Base-by-base conservation (phyloP, 2,329 filamentous ascomycete species). In the Zopfia rhizophila region DNA sequence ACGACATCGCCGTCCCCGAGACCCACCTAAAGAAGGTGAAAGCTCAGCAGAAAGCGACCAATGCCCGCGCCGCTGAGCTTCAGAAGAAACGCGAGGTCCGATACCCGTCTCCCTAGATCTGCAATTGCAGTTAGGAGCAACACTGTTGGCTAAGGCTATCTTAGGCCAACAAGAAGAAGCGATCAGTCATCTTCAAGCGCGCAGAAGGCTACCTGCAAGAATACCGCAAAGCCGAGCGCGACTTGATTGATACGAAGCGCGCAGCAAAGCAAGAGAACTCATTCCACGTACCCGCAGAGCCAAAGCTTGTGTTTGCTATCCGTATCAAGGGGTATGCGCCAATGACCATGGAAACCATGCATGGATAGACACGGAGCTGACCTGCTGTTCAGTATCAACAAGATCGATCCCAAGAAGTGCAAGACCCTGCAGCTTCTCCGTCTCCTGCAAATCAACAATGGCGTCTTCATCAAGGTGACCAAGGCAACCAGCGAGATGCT, bases 21-120 rank as follows among this genome's bases (percentile, higher is more conserved):
- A 97, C 94, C 72, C 89, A 97, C 74, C 89, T 99, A 78, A 99
- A 99, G 90, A 99, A 99, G 91, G 90, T 94, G 84, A 99, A 99
- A 92, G 90, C 86, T 78, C 91, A 97, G 83, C 92, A 97, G 87
- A 96, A 97, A 89, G 90, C 91, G 77, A 89, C 90, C 79, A 91
- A 94, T 77, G 89, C 91, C 81, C 88, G 87, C 76, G 78, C 83
- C 65, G 85, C 89, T 61, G 89, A 90, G 70, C 75, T 86, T 65
- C 84, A 92, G 81, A 89, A 96, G 86, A 89, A 87, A 79, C 95
- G 94, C 89, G 83, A 91, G 93, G 91, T 90, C 91, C 96, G 93
- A 97, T 61, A 61, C 35, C 33, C 45, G 48, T 61, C 65, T 70
- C 67, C 66, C 65, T 55, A 43, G 65, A 68, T 63, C 59, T 65